Base-by-base conservation (phyloP, 1,284 basidiomycete species). In the Cutaneotrichosporon mucoides region DNA sequence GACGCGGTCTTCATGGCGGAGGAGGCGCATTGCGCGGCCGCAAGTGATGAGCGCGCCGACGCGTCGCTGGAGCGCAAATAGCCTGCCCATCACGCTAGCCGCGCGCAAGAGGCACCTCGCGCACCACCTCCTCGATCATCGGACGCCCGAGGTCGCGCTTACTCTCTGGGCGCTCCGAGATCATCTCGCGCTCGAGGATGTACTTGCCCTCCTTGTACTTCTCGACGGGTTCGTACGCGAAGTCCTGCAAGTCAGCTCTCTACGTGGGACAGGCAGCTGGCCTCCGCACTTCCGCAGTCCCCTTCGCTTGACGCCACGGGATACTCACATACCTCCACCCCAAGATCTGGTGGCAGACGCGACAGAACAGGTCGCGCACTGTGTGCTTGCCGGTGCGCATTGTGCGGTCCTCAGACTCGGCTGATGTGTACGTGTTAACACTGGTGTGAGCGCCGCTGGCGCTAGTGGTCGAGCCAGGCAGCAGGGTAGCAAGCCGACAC, bases 201-300 rank as follows among this genome's bases (percentile, higher is more conserved):
- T 86, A 97, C 81, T 94, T 94, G 76, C 92, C 92, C 81, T 99
- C 95, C 77, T 99, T 99, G 84, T 99, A 99, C 78, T 90, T 92
- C 82, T 99, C 94, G 10, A 85, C 83, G 7, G 82, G 73, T 71
- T 96, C 92, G 74, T 88, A 97, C 5, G 95, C 95, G 58, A 85
- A 85, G 76, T 96, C 94, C 94, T 96, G 71, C 9, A 4, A 24
- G 53, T 55, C 37, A 55, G 53, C 53, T 8, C 34, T 24, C 24
- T 24, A 24, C 24, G 3, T 24, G 24, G 24, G 24, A 24, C 24
- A 24, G 24, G 24, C 24, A 24, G 24, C 24, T 24, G 24, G 24
- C 3, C 24, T 3, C 24, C 24, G 3, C 24, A 24, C 24, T 24
- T 24, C 24, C 24, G 3, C 24, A 24, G 24, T 24, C 24, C 2